A percentile compares a stretch with the other conserved stretches of the same genome.
These are phyloP conservation scores for Vaccinium darrowii DNA, from an alignment of 148 eudicot genomes.

Conservation along the genomic window DNA sequence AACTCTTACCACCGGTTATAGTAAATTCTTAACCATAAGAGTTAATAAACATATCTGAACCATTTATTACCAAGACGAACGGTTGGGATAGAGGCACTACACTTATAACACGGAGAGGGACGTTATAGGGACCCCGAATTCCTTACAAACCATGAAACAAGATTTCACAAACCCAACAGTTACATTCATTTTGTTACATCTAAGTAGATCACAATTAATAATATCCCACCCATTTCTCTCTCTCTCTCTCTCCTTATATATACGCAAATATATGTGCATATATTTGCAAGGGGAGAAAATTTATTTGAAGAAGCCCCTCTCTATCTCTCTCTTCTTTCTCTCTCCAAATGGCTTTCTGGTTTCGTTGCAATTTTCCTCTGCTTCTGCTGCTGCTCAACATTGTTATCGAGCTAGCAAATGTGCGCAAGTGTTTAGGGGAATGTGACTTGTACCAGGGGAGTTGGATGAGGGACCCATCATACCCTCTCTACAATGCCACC, in stretches of 20 bases:
- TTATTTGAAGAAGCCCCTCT: not conserved
- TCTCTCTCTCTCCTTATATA: not conserved
- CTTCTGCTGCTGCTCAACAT: not conserved
- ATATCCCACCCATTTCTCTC: not conserved
- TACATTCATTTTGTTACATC: not conserved
- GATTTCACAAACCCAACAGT: not conserved
- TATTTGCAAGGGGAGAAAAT: not conserved
- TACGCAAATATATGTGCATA: not conserved
- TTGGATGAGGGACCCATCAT: slow-evolving; percentile 50
- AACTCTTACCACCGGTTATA: too few species aligned
- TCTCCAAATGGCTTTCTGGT: slow-evolving; percentile 11
- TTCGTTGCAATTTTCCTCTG: not conserved
- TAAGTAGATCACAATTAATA: not conserved
- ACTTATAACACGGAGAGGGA: too few species aligned
- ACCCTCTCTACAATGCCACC: slow-evolving; percentile 35
- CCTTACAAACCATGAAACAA: not conserved
- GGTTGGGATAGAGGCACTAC: too few species aligned
- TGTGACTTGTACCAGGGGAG: slow-evolving; percentile 63
- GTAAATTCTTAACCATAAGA: too few species aligned
- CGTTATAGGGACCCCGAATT: too few species aligned
- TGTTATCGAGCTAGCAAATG: not conserved
- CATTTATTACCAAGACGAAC: too few species aligned
- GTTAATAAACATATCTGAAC: too few species aligned
- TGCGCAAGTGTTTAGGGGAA: not conserved
- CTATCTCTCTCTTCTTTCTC: not conserved